Evolutionary conservation across 345 rosid species (phyloP), one percentile per base, ranked within the genome.

Genomic region (Euphorbia pulcherrima): DNA sequence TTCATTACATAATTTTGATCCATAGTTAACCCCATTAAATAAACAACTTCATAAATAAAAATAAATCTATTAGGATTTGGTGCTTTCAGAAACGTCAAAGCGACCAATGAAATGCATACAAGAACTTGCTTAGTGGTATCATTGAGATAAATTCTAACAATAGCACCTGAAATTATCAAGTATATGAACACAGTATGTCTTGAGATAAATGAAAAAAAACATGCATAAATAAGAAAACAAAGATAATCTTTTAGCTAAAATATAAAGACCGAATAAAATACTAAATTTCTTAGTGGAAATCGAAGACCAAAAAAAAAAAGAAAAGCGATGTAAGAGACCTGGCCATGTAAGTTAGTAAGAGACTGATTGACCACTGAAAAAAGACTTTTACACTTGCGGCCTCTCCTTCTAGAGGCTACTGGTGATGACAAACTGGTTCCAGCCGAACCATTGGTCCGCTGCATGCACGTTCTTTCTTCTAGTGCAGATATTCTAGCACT

Each of bases 401-500:
- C 65, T 26, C 50, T 62, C 33, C 24, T 62, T 62, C 18, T 39
- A 62, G 52, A 8, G 24, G 52, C 35, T 60, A 28, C 11, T 33
- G 51, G 50, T 6, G 65, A 12, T 40, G 46, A 41, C 6, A 30
- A 26, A 28, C 37, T 27, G 28, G 7, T 23, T 28, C 21, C 17
- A 41, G 21, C 33, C 12, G 10, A 2, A 1, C 28, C 8, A 17
- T 37, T 41, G 21, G 65, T 24, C 18, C 13, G 35, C 7, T 17
- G 33, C 9, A 24, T 23, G 11, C 51, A 50, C 6, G 65, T 33
- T 41, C 46, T 62, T 23, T 62, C 65, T 30, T 62, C 52, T n/a
- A 62, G 14, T 23, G 18, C 33, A 21, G 33, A 40, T 62, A 62
- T 62, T 62, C 65, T 41, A 62, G 65, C 65, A 41, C 65, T 62